Base-by-base conservation (phyloP, 1,284 basidiomycete species). In the Laetiporus sulphureus region DNA sequence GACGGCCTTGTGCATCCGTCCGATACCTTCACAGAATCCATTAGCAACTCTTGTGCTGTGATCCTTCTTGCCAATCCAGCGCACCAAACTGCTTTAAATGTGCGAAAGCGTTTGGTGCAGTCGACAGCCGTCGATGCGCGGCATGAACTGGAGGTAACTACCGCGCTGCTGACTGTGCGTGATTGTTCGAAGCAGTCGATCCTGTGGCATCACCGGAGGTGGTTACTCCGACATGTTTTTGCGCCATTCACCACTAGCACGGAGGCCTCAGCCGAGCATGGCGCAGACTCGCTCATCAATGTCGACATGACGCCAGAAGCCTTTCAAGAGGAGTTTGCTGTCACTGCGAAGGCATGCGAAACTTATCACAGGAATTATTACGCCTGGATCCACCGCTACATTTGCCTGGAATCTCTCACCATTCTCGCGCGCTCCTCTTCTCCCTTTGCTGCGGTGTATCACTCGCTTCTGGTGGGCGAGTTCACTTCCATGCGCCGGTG, bases 331-430 rank as follows among this genome's bases (percentile, higher is more conserved):
- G 81, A 84, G 55, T 60, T 82, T 23, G 52, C 53, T 2, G 48
- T 75, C 36, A 58, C 68, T 15, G 58, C 65, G 27, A 58, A 57
- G 32, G 73, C 78, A 31, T 77, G 75, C 58, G 73, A 77, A 50
- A 53, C 65, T 5, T 80, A 83, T 53, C 74, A 77, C 7, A 71
- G 81, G 21, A 84, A 83, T 51, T 84, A 83, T 53, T 73, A 79
- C 53, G 79, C 77, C 8, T 83, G 81, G 81, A 57, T 62, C 3
- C 75, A 83, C 52, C 73, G 77, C 51, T 64, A 65, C 38, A 67
- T 68, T 31, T 65, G 77, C 43, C 54, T 73, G 36, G 63, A 55
- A 23, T 45, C 50, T 5, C 45, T 61, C 10, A 19, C 46, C 18
- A 34, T 41, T 16, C 44, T 38, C 37, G 43, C 45, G 32, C 24